phyloP scores from a whole-genome alignment of 352 stramenopile species.

The Phytophthora boehmeriae region DNA sequence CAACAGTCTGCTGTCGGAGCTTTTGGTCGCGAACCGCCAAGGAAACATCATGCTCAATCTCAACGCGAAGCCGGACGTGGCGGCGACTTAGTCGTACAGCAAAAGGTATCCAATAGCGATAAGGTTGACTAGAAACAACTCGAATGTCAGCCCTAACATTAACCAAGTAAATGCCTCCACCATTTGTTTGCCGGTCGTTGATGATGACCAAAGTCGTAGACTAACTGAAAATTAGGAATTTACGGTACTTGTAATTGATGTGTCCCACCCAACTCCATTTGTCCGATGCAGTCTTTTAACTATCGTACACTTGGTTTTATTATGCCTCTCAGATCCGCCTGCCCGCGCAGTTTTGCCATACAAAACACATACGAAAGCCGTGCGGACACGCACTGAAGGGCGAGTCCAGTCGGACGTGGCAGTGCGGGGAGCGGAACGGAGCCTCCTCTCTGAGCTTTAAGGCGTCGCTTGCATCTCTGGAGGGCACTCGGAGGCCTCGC shows the following conservation, averaged over 20 bases:
- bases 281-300: too few species aligned
- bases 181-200: too few species aligned
- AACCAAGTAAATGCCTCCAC: too few species aligned
- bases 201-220: too few species aligned
- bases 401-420: background rate
- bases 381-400: background rate
- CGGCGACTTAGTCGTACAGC: too few species aligned
- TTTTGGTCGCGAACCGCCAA: conserved; percentile 64
- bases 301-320: background rate
- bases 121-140: too few species aligned
- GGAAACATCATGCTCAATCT: conserved; percentile 57
- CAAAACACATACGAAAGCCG: background rate
- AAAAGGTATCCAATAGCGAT: too few species aligned
- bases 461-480: background rate
- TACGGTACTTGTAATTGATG: too few species aligned
- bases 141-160: too few species aligned
- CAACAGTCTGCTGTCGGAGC: conserved; percentile 57
- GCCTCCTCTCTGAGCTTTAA: background rate
- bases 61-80: too few species aligned
- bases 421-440: background rate
- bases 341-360: background rate
- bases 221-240: too few species aligned
- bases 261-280: too few species aligned
- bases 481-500: background rate
- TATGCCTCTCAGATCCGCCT: background rate